Evolutionary conservation across 2,329 filamentous ascomycete species (phyloP).

Genomic region (Purpureocillium lavendulum): DNA sequence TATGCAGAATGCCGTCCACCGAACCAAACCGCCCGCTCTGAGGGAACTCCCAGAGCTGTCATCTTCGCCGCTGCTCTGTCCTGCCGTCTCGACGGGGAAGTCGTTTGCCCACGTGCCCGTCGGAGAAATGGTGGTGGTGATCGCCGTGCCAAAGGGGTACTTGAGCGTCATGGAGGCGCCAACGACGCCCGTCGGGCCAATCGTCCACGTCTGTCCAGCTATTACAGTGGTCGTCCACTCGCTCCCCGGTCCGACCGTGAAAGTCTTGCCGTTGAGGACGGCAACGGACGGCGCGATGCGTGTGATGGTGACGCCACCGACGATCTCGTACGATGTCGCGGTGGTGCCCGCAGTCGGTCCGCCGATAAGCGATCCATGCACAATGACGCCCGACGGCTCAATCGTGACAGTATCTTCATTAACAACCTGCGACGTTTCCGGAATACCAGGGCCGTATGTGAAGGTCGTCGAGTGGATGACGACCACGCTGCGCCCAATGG

Average conservation of each 20-base stretch:
- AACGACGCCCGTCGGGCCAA: conserved; percentile 38
- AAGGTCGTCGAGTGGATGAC: conserved; percentile 34
- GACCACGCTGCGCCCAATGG: conserved; percentile 29
- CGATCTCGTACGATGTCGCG: conserved; percentile 34
- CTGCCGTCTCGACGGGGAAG: conserved; percentile 16
- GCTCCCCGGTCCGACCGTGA: conserved; percentile 39
- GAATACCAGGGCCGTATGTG: conserved; percentile 31
- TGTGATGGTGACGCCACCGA: conserved; percentile 45
- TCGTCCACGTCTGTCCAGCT: conserved; percentile 40
- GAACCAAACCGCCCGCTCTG: conserved; percentile 9
- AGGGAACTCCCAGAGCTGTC: conserved; percentile 11
- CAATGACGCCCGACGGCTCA: conserved; percentile 33
- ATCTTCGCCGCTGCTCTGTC: conserved; percentile 9
- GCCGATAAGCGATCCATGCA: conserved; percentile 33
- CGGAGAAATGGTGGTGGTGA: conserved; percentile 31
- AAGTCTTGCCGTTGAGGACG: conserved; percentile 41
- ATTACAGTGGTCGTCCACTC: conserved; percentile 35
- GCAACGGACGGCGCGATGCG: conserved; percentile 38
- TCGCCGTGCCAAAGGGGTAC: conserved; percentile 36
- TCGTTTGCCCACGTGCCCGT: conserved; percentile 14
- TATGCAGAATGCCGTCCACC: conserved; percentile 22
- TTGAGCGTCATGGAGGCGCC: conserved; percentile 35
- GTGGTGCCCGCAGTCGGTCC: conserved; percentile 25
- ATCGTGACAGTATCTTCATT: conserved; percentile 43
- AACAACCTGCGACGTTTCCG: conserved; percentile 29